Evolutionary conservation across 2,329 filamentous ascomycete species (phyloP).

Genomic region (Aspergillus sp.): DNA sequence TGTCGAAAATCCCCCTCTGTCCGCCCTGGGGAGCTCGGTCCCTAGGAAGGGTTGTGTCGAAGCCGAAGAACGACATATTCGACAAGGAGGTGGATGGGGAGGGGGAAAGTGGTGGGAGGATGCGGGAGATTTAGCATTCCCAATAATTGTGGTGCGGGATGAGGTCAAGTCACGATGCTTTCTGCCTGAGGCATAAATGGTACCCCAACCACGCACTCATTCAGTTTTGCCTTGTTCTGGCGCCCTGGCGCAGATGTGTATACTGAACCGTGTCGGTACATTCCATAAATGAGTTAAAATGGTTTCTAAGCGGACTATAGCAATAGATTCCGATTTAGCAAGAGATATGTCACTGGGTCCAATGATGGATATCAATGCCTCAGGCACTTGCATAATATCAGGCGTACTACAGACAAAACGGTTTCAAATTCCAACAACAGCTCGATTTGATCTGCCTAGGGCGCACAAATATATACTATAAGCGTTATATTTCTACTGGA

Average conservation of each 20-base stretch:
- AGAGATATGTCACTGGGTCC: not conserved
- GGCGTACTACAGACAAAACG: not conserved
- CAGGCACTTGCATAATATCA: not conserved
- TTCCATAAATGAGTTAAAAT: not conserved
- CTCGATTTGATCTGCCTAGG: not conserved
- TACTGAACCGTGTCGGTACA: not conserved
- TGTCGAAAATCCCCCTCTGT: conserved; percentile 73
- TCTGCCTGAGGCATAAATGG: conserved; percentile 15
- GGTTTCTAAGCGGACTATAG: not conserved
- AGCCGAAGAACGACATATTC: conserved; percentile 88
- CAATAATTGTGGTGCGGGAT: conserved; percentile 27
- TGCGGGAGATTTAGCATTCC: conserved; percentile 19
- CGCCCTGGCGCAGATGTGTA: too few relatives aligned
- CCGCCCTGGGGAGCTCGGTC: conserved; percentile 67
- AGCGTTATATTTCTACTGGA: not conserved
- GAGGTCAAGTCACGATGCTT: conserved; percentile 17
- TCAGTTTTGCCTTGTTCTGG: not conserved
- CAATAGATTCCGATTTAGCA: not conserved
- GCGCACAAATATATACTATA: not conserved
- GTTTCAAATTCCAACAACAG: not conserved
- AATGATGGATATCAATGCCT: not conserved
- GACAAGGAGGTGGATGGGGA: conserved; percentile 18
- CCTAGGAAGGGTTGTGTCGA: conserved; percentile 68
- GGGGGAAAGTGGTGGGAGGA: conserved; percentile 15
- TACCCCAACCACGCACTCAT: not conserved